Base-by-base conservation (phyloP, 2,329 filamentous ascomycete genomes). In the Arthrobotrys sphaeroides region DNA sequence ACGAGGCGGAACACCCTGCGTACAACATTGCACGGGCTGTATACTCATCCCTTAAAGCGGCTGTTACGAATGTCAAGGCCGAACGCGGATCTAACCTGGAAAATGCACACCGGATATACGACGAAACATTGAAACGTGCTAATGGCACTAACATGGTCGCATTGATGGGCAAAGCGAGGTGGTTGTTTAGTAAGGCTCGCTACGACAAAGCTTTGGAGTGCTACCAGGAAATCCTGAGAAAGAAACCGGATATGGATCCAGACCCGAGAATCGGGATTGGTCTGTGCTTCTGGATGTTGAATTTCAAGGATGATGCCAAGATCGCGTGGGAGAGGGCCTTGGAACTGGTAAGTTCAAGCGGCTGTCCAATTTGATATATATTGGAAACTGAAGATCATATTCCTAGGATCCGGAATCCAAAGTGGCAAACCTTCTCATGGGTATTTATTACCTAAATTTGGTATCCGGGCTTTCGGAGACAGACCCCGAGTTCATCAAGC, bases 251-350 rank as follows among this genome's bases (percentile, higher is more conserved):
- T 78, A 86, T 98, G 80, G 95, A 99, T 80, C 95, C 95, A 0
- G 95, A 99, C 82, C 96, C 95, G 78, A 89, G 96, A 79, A 94
- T 99, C 79, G 95, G 95, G 66, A 94, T 99, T 80, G 95, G 95
- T 49, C 95, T 93, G 83, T 99, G 95, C 84, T 90, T 97, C 82
- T 99, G 96, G 95, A 92, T 97, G 82, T 86, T 99, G 26, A 94
- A 94, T 9, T 93, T 92, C 85, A 97, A 96, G 82, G 92, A 96
- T 33, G 93, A 97, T 80, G 95, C 96, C 5, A 94, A 92, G 81
- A 85, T 86, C 53, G 94, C 95, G 10, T 99, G 95, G 95, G 91
- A 96, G 81, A 87, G 95, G 77, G 89, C 91, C 10, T 84, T 97
- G 26, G 92, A 96, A 81, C 87, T 77, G 33, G 73, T 76, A 76